Base-by-base conservation (phyloP, 75 land plant genomes). In the Pinus albicaulis region DNA sequence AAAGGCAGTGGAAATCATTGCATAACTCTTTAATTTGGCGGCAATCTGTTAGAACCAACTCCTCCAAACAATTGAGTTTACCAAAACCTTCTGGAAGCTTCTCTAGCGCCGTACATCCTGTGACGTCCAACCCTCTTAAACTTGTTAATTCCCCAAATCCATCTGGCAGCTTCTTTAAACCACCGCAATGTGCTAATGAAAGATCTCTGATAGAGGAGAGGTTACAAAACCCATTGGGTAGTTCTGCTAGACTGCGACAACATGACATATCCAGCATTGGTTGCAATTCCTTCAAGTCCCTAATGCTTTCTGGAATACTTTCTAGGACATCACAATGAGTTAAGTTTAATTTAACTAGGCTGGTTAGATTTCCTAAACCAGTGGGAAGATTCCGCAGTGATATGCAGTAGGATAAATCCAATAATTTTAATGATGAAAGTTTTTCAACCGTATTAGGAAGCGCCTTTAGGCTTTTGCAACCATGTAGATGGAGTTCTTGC, bases 41-140 rank as follows among this genome's bases (percentile, higher is more conserved):
- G 16, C 65, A 63, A 3, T 3, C 0, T 10, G 3, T 0, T 0
- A 63, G 3, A 28, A 26, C 16, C 31, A 63, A 34, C 34, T 12
- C 17, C 3, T 4, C 65, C 65, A 62, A 63, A 3, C 17, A 28
- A 0, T 63, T 63, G 4, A 63, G 36, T 34, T 63, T 36, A 63
- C 65, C 65, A 34, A 63, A 63, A 63, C 36, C 36, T 28, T 63
- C 65, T 13, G 65, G 65, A 26, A 63, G 65, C 36, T 17, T 63
- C 65, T 62, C 34, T 31, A 62, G 28, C 1, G 17, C 14, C 14
- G 10, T 2, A 12, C 36, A 62, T 3, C 0, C 0, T 4, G 14
- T 12, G 28, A 62, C 14, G 5, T 62, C 65, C 65, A 62, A 15
- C 8, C 4, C 14, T 26, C 16, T 63, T 63, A 63, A 28, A 63